These are phyloP conservation scores for Fraxinus sp. DNA, from an alignment of 305 asterid genomes.

Conservation along the genomic window DNA sequence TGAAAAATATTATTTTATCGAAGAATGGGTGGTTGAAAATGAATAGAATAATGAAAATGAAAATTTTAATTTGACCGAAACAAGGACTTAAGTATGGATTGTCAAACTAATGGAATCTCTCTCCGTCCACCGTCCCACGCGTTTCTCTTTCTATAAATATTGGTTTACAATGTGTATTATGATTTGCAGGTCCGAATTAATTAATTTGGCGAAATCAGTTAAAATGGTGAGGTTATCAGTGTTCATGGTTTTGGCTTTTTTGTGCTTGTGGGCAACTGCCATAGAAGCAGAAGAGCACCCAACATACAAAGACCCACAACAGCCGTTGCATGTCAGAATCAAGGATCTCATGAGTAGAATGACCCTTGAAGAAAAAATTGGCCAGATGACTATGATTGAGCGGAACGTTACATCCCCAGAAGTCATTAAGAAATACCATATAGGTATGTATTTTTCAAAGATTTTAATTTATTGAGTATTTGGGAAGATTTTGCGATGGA, in stretches of 20 bases:
- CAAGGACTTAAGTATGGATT: too few species aligned
- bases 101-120: background rate
- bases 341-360: slow-evolving; percentile 18
- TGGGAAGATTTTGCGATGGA: background rate
- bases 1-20: too few species aligned
- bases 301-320: slow-evolving; percentile 20
- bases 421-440: slow-evolving; percentile 9
- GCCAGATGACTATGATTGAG: slow-evolving; percentile 24
- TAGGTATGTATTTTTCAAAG: background rate
- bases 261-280: background rate
- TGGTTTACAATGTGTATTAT: background rate
- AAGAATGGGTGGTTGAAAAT: too few species aligned
- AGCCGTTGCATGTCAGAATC: background rate
- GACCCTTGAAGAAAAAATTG: slow-evolving; percentile 26
- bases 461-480: background rate
- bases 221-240: background rate
- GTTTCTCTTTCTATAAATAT: background rate
- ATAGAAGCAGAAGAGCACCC: background rate
- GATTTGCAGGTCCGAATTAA: background rate
- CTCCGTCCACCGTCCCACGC: background rate
- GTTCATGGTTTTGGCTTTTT: background rate
- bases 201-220: background rate
- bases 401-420: slow-evolving; percentile 5
- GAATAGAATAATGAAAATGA: too few species aligned
- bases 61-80: too few species aligned